Percentiles rank a stretch among this genome's conserved stretches.
phyloP scores from a whole-genome alignment of 2,329 filamentous ascomycete genomes.

The Polychaeton citri region DNA sequence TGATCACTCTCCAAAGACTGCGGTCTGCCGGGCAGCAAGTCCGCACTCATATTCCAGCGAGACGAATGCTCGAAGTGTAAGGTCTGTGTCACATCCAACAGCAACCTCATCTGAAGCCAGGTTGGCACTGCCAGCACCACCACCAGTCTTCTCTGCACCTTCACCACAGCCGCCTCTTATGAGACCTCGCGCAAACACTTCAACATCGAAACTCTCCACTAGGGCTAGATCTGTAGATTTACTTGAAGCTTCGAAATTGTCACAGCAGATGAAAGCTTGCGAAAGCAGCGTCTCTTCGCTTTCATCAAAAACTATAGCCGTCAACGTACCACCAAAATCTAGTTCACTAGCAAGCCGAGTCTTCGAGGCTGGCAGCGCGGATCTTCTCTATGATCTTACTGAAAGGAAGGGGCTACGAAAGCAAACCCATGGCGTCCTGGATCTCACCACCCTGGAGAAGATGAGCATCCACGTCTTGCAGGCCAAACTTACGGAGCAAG shows the following conservation, averaged over 20 bases:
- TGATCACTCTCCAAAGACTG: not conserved
- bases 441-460: conserved; percentile 9
- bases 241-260: not conserved
- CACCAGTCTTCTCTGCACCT: not conserved
- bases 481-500: conserved; percentile 12
- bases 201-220: not conserved
- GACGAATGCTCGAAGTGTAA: too few species aligned
- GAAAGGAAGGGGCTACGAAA: conserved; percentile 5
- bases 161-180: not conserved
- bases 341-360: conserved; percentile 8
- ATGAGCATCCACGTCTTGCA: conserved; percentile 12
- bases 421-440: conserved; percentile 7
- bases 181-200: not conserved
- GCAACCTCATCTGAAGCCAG: too few species aligned
- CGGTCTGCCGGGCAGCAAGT: not conserved
- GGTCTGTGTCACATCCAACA: too few species aligned
- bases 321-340: not conserved
- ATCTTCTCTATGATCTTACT: conserved; percentile 9
- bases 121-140: not conserved
- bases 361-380: conserved; percentile 9
- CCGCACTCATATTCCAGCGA: not conserved
- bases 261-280: not conserved
- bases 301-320: not conserved
- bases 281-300: not conserved
- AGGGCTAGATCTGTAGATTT: not conserved